phyloP scores from a whole-genome alignment of 352 stramenopile genomes.

The Pythium dissimile region DNA sequence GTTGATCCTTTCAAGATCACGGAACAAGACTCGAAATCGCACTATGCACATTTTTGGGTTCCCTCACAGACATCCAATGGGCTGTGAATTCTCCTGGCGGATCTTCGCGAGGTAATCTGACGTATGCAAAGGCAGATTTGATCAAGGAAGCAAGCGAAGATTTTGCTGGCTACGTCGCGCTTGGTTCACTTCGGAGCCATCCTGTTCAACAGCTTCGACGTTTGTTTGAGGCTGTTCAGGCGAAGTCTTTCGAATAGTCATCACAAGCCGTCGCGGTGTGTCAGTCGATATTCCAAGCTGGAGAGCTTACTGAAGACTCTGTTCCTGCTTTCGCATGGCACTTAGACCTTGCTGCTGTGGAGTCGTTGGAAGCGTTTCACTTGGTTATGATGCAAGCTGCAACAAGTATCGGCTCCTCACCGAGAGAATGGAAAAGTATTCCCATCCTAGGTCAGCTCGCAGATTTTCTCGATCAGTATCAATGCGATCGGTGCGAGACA shows the following conservation, averaged over 20 bases:
- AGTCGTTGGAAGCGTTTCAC: neutral
- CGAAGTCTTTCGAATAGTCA: conserved; percentile 5
- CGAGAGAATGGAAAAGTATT: conserved; percentile 3
- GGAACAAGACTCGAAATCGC: neutral
- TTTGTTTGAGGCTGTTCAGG: conserved; percentile 2
- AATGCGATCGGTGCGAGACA: neutral
- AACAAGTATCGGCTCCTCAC: neutral
- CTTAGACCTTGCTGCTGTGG: neutral
- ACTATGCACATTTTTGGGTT: neutral
- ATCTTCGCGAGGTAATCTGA: neutral
- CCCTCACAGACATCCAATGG: neutral
- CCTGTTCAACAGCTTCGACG: conserved; percentile 5
- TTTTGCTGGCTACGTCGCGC: neutral
- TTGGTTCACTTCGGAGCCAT: neutral
- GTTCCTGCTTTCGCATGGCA: conserved; percentile 1
- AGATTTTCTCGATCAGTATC: conserved; percentile 7
- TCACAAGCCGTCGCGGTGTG: neutral
- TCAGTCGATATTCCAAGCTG: conserved; percentile 7
- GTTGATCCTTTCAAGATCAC: conserved; percentile 8
- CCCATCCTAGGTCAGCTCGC: conserved; percentile 7
- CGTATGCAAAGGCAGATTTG: neutral
- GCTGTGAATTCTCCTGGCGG: neutral
- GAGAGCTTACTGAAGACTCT: neutral
- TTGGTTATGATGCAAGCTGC: neutral
- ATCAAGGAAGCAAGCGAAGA: neutral